Base-by-base conservation (phyloP, 768 basidiomycete genomes). In the Psilocybe tampanensis region DNA sequence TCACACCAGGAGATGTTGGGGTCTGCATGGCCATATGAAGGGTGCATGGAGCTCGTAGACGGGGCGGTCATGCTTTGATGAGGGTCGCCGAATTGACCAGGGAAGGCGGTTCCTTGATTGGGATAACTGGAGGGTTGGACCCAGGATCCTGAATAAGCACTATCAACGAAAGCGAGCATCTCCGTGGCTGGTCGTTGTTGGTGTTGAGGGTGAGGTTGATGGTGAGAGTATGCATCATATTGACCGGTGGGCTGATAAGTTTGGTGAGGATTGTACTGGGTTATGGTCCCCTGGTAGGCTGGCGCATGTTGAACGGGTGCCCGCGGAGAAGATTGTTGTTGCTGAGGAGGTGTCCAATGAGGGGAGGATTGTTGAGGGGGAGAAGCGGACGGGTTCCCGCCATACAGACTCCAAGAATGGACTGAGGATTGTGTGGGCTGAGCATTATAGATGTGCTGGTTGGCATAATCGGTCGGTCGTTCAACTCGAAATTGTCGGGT, bases 401-500 rank as follows among this genome's bases (percentile, higher is more conserved):
- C 23, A 8, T 45, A 8, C 8, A 17, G 1, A 29, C 26, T 33
- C 47, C 47, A 48, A 9, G 24, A 18, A 7, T 32, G 47, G 6
- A 17, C 15, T 3, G 15, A 9, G 5, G 29, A 32, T 18, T n/a
- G 1, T 17, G 24, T 29, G 2, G 29, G 17, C 47, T 48, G 47
- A 4, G 17, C n/a, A 5, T 13, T 15, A n/a, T n/a, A n/a, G n/a
- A n/a, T n/a, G n/a, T 39, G n/a, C 12, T 13, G 36, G n/a, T 39
- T 39, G 36, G 15, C 12, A n/a, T 6, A 33, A 6, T 7, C 47
- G 4, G 18, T 33, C 32, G 24, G 47, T 7, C 12, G 47, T 17
- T 45, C 44, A 7, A 48, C 8, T n/a, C 54, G 54, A 41, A 55
- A 55, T 26, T 56, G 48, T 15, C 26, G 44, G 22, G 44, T 45